Evolutionary conservation across 2,329 filamentous ascomycete genomes (phyloP).

Genomic region (Cryphonectria parasitica): DNA sequence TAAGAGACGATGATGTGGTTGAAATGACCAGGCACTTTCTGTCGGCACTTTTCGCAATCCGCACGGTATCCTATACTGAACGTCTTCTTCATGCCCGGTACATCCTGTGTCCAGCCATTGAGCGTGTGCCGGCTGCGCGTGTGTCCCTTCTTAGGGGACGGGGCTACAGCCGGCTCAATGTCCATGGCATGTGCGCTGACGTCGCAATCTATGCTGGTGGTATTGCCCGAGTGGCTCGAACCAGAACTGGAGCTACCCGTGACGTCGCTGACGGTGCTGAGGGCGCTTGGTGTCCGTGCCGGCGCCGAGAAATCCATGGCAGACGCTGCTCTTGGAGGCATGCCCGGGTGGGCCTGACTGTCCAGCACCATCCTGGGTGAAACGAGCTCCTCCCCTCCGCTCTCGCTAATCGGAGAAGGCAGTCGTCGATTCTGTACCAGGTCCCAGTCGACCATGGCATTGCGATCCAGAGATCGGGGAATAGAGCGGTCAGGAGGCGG

Average conservation of each 20-base stretch:
- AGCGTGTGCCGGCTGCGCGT: slow-evolving; percentile 62
- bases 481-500: slow-evolving; percentile 48
- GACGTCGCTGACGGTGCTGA: slow-evolving; percentile 36
- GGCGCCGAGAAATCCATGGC: slow-evolving; percentile 38
- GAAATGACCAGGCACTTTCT: slow-evolving; percentile 77
- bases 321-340: slow-evolving; percentile 41
- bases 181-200: slow-evolving; percentile 37
- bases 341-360: slow-evolving; percentile 39
- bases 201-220: slow-evolving; percentile 10
- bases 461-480: slow-evolving; percentile 52
- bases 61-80: slow-evolving; percentile 79
- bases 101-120: slow-evolving; percentile 62
- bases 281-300: slow-evolving; percentile 18
- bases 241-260: slow-evolving; percentile 12
- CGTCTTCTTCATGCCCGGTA: slow-evolving; percentile 66
- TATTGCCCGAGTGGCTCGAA: slow-evolving; percentile 24
- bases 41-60: slow-evolving; percentile 77
- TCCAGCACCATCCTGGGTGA: slow-evolving; percentile 47
- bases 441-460: slow-evolving; percentile 51
- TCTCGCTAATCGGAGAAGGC: slow-evolving; percentile 64
- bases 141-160: slow-evolving; percentile 57
- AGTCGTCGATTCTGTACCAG: slow-evolving; percentile 57
- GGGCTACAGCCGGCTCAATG: slow-evolving; percentile 49
- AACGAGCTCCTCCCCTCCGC: slow-evolving; percentile 50
- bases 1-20: slow-evolving; percentile 76